Conservation (phyloP, 2,329 filamentous ascomycete genomes). For the Xenosphaeropsis pyriputrescens region DNA sequence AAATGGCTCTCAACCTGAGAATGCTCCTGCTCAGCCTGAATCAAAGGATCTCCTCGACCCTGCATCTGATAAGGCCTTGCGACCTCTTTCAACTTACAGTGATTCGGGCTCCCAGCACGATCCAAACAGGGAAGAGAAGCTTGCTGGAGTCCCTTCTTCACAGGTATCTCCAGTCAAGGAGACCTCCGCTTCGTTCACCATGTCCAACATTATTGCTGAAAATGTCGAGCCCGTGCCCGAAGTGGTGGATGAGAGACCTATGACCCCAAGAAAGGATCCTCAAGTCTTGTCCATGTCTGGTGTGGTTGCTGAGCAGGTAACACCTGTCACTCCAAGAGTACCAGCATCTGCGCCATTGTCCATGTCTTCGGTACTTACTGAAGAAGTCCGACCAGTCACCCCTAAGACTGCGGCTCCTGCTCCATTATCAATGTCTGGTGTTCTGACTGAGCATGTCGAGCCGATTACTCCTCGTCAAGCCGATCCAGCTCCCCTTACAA, state of each 20-base stretch:
- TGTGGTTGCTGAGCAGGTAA: slow-evolving; percentile 12
- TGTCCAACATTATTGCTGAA: slow-evolving; percentile 19
- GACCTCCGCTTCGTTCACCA: slow-evolving; percentile 3
- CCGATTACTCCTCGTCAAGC: slow-evolving; percentile 3
- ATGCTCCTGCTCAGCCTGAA: too few species aligned
- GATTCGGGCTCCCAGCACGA: slow-evolving; percentile 37
- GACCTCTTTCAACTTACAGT: slow-evolving; percentile 26
- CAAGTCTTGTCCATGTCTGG: slow-evolving; percentile 17
- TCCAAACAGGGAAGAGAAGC: slow-evolving; percentile 31
- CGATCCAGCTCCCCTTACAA: too few species aligned
- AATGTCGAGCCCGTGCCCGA: slow-evolving; percentile 15
- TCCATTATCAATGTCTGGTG: slow-evolving; percentile 14
- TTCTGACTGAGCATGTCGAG: slow-evolving; percentile 20
- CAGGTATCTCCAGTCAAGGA: slow-evolving; percentile 17
- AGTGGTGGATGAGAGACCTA: not conserved
- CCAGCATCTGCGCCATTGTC: too few species aligned
- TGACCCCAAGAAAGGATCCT: too few species aligned
- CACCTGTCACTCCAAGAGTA: too few species aligned
- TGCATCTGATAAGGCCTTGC: too few species aligned
- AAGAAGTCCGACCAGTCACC: too few species aligned
- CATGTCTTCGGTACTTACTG: too few species aligned
- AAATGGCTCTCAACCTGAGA: too few species aligned
- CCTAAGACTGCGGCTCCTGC: slow-evolving; percentile 1
- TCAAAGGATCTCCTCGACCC: too few species aligned
- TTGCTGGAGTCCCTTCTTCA: slow-evolving; percentile 39